Conservation (phyloP, 2,329 filamentous ascomycete genomes). For the Sclerotinia minor region DNA sequence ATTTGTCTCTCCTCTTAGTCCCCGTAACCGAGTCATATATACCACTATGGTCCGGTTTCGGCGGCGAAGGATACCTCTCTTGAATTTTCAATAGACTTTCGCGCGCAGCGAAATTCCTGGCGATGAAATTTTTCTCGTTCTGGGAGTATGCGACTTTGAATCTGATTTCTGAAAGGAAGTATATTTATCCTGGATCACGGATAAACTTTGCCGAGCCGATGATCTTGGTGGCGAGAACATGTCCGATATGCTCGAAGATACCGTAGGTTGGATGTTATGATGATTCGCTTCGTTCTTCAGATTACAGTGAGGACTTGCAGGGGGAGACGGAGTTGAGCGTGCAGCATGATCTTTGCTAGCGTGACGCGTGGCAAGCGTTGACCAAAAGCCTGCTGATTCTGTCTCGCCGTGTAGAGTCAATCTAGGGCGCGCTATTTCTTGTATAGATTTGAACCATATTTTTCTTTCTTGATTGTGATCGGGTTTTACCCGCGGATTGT, state of each 20-base stretch:
- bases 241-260: neutral
- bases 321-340: neutral
- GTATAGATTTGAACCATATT: conserved; percentile 9
- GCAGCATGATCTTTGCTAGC: conserved; percentile 8
- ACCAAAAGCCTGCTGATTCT: conserved; percentile 5
- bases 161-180: neutral
- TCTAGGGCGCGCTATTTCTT: neutral
- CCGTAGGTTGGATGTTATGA: neutral
- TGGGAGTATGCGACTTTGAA: neutral
- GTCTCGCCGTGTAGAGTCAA: neutral
- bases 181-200: conserved; percentile 7
- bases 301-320: conserved; percentile 1
- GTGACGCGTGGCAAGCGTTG: neutral
- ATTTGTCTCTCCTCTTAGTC: conserved; percentile 2
- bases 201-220: conserved; percentile 14
- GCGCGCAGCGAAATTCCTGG: neutral
- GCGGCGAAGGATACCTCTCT: conserved; percentile 19
- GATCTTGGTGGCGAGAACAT: neutral
- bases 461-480: conserved; percentile 14
- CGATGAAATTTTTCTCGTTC: neutral
- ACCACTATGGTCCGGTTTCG: conserved; percentile 25
- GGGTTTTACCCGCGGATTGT: conserved; percentile 14
- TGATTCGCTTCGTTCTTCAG: neutral
- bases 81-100: conserved; percentile 19
- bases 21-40: conserved; percentile 30